Base-by-base conservation (phyloP, 2,329 filamentous ascomycete genomes). In the Periconia macrospinosa region DNA sequence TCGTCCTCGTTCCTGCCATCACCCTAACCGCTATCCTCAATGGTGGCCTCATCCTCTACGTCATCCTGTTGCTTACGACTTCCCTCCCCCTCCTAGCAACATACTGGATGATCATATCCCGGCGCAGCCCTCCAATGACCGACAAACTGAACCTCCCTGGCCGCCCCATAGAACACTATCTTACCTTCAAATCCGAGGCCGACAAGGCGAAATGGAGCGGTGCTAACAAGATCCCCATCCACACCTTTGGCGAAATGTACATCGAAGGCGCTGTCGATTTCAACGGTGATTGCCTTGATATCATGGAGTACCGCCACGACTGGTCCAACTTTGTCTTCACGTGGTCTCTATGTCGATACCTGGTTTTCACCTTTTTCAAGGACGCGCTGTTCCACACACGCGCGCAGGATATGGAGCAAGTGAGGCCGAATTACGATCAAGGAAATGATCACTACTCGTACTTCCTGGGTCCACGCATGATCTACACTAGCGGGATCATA, bases 401-500 rank as follows among this genome's bases (percentile, higher is more conserved):
- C 54, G 92, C 90, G 54, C 92, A 97, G 79, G 93, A 97, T 67
- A 92, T 97, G 83, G 93, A 97, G 77, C 94, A 97, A 79, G 92
- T 97, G 53, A 91, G 92, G 72, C 91, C 92, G 76, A 92, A 97
- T 81, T 99, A 99, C 78, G 94, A 97, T 82, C 88, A 92, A 61
- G 94, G 94, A 71, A 92, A 99, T 75, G 94, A 97, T 78, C 96
- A 97, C 80, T 99, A 99, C 82, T 89, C 86, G 74, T 99, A 92
- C 92, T 97, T 97, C 84, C 85, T 97, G 59, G 94, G 94, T 57
- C 93, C 93, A 55, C 92, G 93, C 71, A 99, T 97, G 94, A 91
- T 97, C 78, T 97, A 97, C 81, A 99, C 94, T 47, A 95, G 91
- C 48, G 94, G 94, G 68, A 82, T 99, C 68, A 95, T 99, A 72